Evolutionary conservation across 768 basidiomycete genomes (phyloP).

Genomic region (Fistulinella prunicolor): DNA sequence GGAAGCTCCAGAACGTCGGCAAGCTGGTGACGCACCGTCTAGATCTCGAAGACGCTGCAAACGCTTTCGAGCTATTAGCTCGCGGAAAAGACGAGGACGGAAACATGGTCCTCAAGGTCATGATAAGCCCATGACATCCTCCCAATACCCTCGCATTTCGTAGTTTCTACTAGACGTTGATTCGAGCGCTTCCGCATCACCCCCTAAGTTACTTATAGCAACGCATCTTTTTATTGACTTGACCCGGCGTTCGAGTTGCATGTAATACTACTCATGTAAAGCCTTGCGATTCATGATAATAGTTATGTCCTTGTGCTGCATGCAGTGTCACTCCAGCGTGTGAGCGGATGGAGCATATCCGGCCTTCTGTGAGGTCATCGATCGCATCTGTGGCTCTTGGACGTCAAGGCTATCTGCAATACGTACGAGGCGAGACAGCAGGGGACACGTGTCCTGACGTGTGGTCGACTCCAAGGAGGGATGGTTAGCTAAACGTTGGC

Average conservation of each 20-base stretch:
- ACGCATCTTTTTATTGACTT: slow-evolving; percentile 7
- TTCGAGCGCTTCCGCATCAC: slow-evolving; percentile 3
- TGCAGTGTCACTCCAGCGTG: neutral
- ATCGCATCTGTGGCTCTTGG: neutral
- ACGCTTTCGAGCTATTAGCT: slow-evolving; percentile 80
- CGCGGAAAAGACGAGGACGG: slow-evolving; percentile 77
- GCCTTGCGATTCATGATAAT: slow-evolving; percentile 6
- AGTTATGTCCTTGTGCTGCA: slow-evolving; percentile 1
- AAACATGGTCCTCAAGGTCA: slow-evolving; percentile 84
- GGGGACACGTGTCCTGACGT: slow-evolving; percentile 7
- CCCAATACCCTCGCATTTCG: neutral
- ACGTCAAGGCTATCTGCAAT: slow-evolving; percentile 2
- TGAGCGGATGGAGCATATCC: neutral
- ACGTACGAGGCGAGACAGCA: slow-evolving; percentile 8
- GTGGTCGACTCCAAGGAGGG: neutral
- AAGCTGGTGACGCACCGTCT: slow-evolving; percentile 82
- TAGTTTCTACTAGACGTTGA: slow-evolving; percentile 13
- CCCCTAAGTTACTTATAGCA: slow-evolving; percentile 12
- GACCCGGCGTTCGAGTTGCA: slow-evolving; percentile 11
- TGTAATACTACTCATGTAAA: slow-evolving; percentile 25
- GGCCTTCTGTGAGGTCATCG: slow-evolving; percentile 11
- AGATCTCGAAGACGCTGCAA: slow-evolving; percentile 56
- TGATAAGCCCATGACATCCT: slow-evolving; percentile 52
- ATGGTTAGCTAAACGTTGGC: slow-evolving; percentile 9
- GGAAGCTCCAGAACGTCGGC: slow-evolving; percentile 59